A percentile compares a stretch with the other conserved stretches of the same genome.
These are phyloP conservation scores for Backusella westeae DNA, from an alignment of 192 early-diverging fungal genomes.

Conservation along the genomic window DNA sequence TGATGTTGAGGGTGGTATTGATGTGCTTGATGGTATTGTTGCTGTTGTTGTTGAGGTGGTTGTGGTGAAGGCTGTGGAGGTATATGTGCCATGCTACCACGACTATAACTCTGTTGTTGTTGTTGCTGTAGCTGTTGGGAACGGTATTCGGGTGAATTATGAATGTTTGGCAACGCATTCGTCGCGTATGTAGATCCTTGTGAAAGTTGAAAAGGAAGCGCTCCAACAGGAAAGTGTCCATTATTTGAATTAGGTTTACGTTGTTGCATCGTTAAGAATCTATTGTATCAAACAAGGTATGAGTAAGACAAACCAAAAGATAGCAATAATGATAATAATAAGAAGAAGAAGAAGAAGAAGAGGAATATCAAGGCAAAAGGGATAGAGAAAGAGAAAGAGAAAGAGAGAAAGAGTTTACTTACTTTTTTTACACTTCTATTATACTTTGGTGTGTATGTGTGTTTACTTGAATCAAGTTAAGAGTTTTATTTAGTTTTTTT, in stretches of 20 bases:
- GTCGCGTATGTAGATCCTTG: conserved; percentile 1
- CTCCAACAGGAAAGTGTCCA: not conserved
- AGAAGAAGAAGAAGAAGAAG: no score
- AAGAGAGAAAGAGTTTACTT: not conserved
- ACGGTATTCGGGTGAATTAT: conserved; percentile 2
- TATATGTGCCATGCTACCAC: not conserved
- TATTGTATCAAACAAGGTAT: not conserved
- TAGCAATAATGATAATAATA: not conserved
- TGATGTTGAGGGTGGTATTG: not conserved
- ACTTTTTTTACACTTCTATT: not conserved
- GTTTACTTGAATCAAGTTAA: not conserved
- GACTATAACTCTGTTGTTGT: not conserved
- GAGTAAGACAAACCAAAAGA: not conserved
- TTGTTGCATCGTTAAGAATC: conserved; percentile 3
- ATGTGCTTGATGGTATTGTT: not conserved
- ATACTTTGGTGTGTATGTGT: not conserved
- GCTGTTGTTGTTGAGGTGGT: not conserved
- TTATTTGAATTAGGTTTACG: not conserved
- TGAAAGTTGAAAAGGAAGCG: not conserved
- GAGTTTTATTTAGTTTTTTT: not conserved
- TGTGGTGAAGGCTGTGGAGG: not conserved
- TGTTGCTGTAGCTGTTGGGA: not conserved
- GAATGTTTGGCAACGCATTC: conserved; percentile 2
- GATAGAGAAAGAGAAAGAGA: not conserved
- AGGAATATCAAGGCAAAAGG: not conserved